phyloP scores from a whole-genome alignment of 169 alveolate species.

The Eimeria falciformis region DNA sequence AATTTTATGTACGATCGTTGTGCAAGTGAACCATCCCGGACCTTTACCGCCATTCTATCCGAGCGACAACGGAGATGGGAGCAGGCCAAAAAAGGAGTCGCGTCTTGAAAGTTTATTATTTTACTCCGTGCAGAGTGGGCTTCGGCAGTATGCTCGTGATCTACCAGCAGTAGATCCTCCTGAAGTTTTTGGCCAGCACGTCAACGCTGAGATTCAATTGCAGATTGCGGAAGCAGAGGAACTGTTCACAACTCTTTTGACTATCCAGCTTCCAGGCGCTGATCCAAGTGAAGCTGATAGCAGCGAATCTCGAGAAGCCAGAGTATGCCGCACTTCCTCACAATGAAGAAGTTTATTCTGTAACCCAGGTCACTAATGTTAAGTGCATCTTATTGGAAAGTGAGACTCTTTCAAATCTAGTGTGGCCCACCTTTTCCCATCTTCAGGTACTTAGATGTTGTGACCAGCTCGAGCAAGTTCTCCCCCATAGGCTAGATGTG shows the following conservation, averaged over 20 bases:
- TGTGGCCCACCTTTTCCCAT: background rate
- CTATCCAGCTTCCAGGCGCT: constrained; percentile 88
- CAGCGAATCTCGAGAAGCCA: constrained; percentile 47
- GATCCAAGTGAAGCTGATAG: constrained; percentile 85
- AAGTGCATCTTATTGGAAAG: background rate
- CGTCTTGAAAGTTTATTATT: too few relatives aligned
- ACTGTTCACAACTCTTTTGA: constrained; percentile 88
- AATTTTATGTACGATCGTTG: too few relatives aligned
- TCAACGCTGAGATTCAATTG: constrained; percentile 95
- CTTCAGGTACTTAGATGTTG: constrained; percentile 60
- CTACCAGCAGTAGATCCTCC: constrained; percentile 89
- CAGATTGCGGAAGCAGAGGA: constrained; percentile 90
- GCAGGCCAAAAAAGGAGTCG: too few relatives aligned
- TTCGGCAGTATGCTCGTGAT: constrained; percentile 71
- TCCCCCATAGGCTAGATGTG: constrained; percentile 90
- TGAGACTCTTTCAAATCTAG: background rate
- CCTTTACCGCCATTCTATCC: too few relatives aligned
- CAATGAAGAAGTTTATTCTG: background rate
- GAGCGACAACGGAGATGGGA: too few relatives aligned
- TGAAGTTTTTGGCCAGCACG: constrained; percentile 95
- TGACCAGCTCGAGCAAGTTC: constrained; percentile 82
- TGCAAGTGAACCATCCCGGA: too few relatives aligned
- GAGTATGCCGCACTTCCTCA: constrained; percentile 13
- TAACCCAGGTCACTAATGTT: background rate
- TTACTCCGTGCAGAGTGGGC: constrained; percentile 55